phyloP scores from a whole-genome alignment of 768 basidiomycete species.

The Favolaschia claudopus region DNA sequence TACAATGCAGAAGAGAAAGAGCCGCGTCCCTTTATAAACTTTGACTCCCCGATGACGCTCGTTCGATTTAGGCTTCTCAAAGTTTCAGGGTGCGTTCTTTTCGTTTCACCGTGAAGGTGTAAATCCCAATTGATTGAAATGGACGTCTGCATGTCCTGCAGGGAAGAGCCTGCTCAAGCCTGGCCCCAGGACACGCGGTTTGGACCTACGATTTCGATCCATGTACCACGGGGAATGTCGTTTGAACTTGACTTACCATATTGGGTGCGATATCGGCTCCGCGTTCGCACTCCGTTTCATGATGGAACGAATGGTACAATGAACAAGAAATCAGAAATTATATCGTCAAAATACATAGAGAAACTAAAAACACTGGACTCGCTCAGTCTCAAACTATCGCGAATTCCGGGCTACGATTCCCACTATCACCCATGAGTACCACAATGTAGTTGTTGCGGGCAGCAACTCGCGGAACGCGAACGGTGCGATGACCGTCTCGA shows the following conservation, averaged over 20 bases:
- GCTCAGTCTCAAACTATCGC: conserved; percentile 42
- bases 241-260: conserved; percentile 17
- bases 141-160: too few species aligned
- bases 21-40: conserved; percentile 14
- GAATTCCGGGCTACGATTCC: conserved; percentile 58
- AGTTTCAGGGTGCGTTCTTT: conserved; percentile 19
- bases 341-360: too few species aligned
- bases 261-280: neutral
- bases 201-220: neutral
- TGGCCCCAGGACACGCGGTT: too few species aligned
- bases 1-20: conserved; percentile 2
- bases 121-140: too few species aligned
- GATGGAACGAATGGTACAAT: neutral
- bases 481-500: conserved; percentile 43
- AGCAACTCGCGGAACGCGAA: conserved; percentile 53
- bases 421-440: conserved; percentile 69
- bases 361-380: neutral
- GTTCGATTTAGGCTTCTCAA: conserved; percentile 20
- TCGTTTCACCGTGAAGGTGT: conserved; percentile 15
- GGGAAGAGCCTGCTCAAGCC: too few species aligned
- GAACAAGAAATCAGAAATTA: conserved; percentile 9
- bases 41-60: neutral
- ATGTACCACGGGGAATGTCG: neutral
- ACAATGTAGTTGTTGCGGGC: conserved; percentile 53
- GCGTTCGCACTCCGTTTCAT: neutral